phyloP scores from a whole-genome alignment of 768 basidiomycete species.

The Trametes coccinea region DNA sequence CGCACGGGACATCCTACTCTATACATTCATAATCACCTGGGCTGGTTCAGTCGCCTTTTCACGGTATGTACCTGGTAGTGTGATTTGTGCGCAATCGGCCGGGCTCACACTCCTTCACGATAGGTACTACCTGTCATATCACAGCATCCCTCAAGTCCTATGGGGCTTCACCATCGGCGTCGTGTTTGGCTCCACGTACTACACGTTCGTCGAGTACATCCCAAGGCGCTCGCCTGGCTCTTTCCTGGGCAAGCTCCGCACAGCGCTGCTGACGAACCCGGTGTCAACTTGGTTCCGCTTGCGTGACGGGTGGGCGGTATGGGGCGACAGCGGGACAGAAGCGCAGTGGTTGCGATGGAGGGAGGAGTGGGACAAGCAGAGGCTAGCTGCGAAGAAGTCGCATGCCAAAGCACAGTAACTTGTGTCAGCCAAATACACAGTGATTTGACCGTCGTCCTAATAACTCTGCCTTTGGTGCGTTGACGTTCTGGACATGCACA shows the following conservation, averaged over 20 bases:
- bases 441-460: no score
- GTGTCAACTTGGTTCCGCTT: constrained; percentile 66
- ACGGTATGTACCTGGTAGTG: constrained; percentile 43
- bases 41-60: constrained; percentile 74
- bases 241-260: constrained; percentile 49
- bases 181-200: constrained; percentile 52
- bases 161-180: constrained; percentile 76
- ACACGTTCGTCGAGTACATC: constrained; percentile 56
- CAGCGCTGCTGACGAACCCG: constrained; percentile 53
- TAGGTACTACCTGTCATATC: constrained; percentile 74
- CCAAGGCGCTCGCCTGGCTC: constrained; percentile 57
- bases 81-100: neutral
- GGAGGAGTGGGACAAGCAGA: constrained; percentile 50
- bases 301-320: constrained; percentile 81
- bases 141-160: constrained; percentile 66
- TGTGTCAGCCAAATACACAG: neutral
- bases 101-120: neutral
- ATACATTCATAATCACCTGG: constrained; percentile 55
- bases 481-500: no score
- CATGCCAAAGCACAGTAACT: constrained; percentile 1
- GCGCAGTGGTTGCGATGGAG: constrained; percentile 72
- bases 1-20: constrained; percentile 48
- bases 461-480: no score
- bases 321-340: constrained; percentile 77
- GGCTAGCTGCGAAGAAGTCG: constrained; percentile 6